phyloP scores from a whole-genome alignment of 768 basidiomycete species.

The Amanita thiersii region DNA sequence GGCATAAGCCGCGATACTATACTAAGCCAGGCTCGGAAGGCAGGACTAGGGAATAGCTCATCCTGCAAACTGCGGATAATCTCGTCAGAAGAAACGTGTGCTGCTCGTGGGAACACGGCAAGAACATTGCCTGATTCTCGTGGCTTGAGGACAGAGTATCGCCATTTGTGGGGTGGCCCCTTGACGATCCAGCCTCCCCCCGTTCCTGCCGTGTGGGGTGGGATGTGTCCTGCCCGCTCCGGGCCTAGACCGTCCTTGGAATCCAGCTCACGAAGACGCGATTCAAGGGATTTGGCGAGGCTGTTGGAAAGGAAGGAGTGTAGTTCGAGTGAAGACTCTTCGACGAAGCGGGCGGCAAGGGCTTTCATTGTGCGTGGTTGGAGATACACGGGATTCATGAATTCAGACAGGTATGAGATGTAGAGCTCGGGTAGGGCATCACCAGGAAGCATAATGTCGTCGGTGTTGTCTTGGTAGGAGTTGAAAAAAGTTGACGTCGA shows the following conservation, averaged over 20 bases:
- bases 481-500: constrained; percentile 57
- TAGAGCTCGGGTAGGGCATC: constrained; percentile 49
- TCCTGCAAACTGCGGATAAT: constrained; percentile 66
- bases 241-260: constrained; percentile 52
- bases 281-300: constrained; percentile 61
- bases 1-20: constrained; percentile 68
- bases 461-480: constrained; percentile 33
- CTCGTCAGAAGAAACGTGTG: constrained; percentile 44
- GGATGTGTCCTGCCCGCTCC: constrained; percentile 45
- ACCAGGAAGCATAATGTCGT: constrained; percentile 17
- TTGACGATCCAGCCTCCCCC: constrained; percentile 57
- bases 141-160: constrained; percentile 67
- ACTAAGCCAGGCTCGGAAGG: constrained; percentile 90
- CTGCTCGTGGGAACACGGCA: constrained; percentile 44
- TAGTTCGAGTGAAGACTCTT: constrained; percentile 83
- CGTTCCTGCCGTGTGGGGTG: constrained; percentile 63
- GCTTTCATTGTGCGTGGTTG: constrained; percentile 72
- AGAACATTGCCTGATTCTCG: constrained; percentile 27
- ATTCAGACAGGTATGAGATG: constrained; percentile 68
- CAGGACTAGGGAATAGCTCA: constrained; percentile 65
- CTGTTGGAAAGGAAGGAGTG: constrained; percentile 74
- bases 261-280: constrained; percentile 58
- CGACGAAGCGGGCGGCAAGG: constrained; percentile 72
- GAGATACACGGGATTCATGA: constrained; percentile 87
- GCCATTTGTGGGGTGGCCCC: constrained; percentile 93